Percentiles rank a stretch among this genome's conserved stretches.
Conservation (phyloP, 2,329 filamentous ascomycete species). For the Bipolaris cookei region DNA sequence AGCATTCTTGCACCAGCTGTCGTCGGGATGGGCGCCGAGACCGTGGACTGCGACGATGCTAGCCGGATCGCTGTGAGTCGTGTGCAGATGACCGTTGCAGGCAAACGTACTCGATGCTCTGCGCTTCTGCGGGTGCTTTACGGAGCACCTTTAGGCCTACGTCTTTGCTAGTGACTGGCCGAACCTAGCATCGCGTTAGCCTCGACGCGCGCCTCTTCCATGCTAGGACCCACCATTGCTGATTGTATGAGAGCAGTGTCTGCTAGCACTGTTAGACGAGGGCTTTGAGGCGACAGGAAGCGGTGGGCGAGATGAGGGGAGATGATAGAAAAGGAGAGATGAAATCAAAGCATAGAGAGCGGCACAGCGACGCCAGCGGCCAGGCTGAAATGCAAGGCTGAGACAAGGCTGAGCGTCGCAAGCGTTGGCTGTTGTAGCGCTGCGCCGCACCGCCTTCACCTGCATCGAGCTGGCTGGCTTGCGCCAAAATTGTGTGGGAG, state of each 20-base stretch:
- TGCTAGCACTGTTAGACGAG: neutral
- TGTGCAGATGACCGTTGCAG: constrained; percentile 3
- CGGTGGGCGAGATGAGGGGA: neutral
- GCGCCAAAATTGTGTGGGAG: too few relatives aligned
- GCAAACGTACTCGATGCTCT: constrained; percentile 22
- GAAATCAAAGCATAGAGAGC: neutral
- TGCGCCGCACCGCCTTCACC: too few relatives aligned
- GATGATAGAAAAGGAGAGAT: neutral
- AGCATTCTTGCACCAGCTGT: too few relatives aligned
- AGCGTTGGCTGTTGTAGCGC: too few relatives aligned
- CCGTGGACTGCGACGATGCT: constrained; percentile 40
- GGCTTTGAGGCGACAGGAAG: too few relatives aligned
- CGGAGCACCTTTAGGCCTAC: constrained; percentile 32
- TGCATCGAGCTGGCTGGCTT: too few relatives aligned
- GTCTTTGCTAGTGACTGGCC: constrained; percentile 28
- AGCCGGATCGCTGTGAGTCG: constrained; percentile 8
- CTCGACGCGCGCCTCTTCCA: constrained; percentile 4
- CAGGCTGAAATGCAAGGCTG: too few relatives aligned
- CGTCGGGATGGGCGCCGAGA: too few relatives aligned
- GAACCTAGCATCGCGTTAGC: constrained; percentile 18
- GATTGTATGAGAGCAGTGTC: neutral
- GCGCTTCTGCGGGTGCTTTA: constrained; percentile 16
- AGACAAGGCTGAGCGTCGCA: too few relatives aligned
- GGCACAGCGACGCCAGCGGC: neutral
- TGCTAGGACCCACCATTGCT: neutral